These are phyloP conservation scores for Termitomyces eurrhizus DNA, from an alignment of 768 basidiomycete genomes.

Conservation along the genomic window DNA sequence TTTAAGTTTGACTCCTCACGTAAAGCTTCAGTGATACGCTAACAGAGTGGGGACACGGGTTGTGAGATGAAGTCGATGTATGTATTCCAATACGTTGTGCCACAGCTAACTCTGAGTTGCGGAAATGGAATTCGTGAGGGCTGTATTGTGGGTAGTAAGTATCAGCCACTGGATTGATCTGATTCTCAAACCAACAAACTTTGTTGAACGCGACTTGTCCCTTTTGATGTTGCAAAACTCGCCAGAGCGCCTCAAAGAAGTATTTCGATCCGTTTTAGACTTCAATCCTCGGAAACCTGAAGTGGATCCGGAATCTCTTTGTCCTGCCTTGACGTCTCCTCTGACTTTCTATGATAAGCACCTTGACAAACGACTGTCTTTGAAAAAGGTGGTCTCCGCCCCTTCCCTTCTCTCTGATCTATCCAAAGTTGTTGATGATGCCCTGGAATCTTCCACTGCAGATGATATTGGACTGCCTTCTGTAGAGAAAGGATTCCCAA, in stretches of 20 bases:
- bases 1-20: too few relatives aligned
- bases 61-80: too few relatives aligned
- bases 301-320: background rate
- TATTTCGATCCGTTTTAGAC: background rate
- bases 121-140: too few relatives aligned
- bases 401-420: background rate
- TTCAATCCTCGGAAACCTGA: background rate
- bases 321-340: background rate
- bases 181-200: background rate
- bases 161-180: background rate
- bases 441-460: background rate
- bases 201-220: background rate
- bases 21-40: too few relatives aligned
- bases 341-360: background rate
- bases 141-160: too few relatives aligned
- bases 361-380: background rate
- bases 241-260: background rate
- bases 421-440: background rate
- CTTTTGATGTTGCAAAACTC: background rate
- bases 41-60: too few relatives aligned
- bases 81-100: too few relatives aligned
- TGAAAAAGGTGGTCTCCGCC: background rate
- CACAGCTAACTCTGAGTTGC: too few relatives aligned
- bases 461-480: background rate
- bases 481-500: background rate